Percentiles rank a stretch among this genome's conserved stretches.
phyloP scores from a whole-genome alignment of 208 protist species.

The Wallacemonas sp. region DNA sequence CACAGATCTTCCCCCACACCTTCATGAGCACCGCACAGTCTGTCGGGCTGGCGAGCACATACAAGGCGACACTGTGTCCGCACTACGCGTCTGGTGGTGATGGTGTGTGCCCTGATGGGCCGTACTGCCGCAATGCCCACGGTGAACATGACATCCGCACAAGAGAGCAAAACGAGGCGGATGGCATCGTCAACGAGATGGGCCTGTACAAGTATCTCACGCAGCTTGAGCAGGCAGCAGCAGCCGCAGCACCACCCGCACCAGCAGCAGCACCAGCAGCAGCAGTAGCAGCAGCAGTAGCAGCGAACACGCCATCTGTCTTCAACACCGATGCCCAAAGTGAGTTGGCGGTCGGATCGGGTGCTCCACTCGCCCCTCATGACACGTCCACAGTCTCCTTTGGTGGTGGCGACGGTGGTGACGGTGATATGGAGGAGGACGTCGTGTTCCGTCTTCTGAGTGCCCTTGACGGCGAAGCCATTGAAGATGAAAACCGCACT shows the following conservation, averaged over 20 bases:
- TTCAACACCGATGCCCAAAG: too few species aligned
- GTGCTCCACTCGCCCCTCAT: too few species aligned
- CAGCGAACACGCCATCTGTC: too few species aligned
- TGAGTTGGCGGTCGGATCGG: too few species aligned
- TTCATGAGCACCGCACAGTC: not conserved
- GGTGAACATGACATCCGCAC: not conserved
- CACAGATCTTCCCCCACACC: too few species aligned
- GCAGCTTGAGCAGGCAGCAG: not conserved
- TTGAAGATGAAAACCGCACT: not conserved
- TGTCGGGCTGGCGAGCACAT: not conserved
- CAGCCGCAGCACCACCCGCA: not conserved
- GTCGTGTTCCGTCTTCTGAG: not conserved
- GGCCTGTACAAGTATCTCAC: conserved; percentile 6
- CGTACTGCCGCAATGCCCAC: conserved; percentile 2
- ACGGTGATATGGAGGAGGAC: conserved; percentile 7
- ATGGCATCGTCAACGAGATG: conserved; percentile 15
- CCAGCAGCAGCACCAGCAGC: not conserved
- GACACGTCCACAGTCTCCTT: too few species aligned
- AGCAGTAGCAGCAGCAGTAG: not conserved
- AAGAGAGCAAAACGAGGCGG: conserved; percentile 9
- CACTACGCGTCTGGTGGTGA: not conserved
- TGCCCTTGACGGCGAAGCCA: not conserved
- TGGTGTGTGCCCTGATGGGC: not conserved
- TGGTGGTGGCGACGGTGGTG: too few species aligned
- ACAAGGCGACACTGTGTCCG: conserved; percentile 1